Conservation (phyloP, 257 asterid genomes). For the Anisodus acutangulus region DNA sequence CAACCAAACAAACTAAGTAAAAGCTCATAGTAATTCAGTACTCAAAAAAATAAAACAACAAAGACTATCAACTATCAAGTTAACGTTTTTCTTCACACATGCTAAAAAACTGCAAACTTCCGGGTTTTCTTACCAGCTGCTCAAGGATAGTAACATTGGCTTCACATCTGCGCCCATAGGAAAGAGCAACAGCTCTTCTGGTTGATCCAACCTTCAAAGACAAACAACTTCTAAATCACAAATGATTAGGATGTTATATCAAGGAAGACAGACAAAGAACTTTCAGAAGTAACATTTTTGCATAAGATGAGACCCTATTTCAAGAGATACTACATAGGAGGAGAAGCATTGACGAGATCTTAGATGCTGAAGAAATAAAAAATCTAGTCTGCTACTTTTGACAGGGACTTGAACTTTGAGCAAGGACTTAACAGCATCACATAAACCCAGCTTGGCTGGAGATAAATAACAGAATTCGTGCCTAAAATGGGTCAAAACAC, state of each 20-base stretch:
- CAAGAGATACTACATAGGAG: background rate
- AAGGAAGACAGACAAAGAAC: background rate
- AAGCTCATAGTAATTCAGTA: background rate
- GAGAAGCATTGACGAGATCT: slow-evolving; percentile 6
- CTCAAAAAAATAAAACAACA: background rate
- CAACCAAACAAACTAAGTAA: background rate
- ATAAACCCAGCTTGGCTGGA: background rate
- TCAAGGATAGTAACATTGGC: slow-evolving; percentile 72
- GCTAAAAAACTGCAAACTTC: slow-evolving; percentile 13
- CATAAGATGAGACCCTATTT: slow-evolving; percentile 1
- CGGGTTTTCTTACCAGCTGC: slow-evolving; percentile 61
- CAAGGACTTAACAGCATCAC: slow-evolving; percentile 18
- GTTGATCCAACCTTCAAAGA: slow-evolving; percentile 81
- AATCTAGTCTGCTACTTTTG: background rate
- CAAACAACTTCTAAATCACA: slow-evolving; percentile 33
- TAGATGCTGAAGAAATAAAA: background rate
- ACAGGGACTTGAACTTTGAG: background rate
- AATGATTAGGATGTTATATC: slow-evolving; percentile 15
- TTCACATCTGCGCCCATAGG: slow-evolving; percentile 87
- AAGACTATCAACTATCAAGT: background rate
- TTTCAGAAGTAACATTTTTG: slow-evolving; percentile 1
- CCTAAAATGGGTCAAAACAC: background rate
- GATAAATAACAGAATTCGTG: background rate
- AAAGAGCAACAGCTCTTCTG: slow-evolving; percentile 80
- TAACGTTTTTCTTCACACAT: background rate